Evolutionary conservation across 345 rosid species (phyloP), one percentile per base, ranked within the genome.

Genomic region (Salix brachista): DNA sequence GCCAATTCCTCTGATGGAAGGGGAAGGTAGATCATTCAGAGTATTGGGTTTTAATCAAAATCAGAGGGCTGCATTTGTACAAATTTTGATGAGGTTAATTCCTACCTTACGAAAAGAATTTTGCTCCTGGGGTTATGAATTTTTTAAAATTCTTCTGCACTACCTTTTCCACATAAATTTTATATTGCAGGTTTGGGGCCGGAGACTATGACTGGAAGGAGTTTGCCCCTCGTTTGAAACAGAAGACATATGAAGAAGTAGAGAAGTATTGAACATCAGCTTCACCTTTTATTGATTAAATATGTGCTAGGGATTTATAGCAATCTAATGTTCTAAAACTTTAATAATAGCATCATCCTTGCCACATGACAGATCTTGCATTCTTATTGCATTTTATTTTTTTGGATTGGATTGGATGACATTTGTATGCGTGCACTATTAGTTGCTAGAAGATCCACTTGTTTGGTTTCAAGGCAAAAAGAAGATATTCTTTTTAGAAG

Each of bases 1-100:
- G 72, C 93, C 97, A 39, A 72, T 83, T 85, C 98, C 99, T 76
- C 83, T 96, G 80, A 96, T 96, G 99, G 99, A 96, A 88, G 99
- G 99, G 62, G 99, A 94, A 83, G 98, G 99, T 65, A 89, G 90
- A 79, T 90, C 99, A 52, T 94, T 96, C 78, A 88, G 94, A 84
- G 98, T 96, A 32, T 79, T 96, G 69, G 98, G 99, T 67, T 96
- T 94, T 86, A 92, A 88, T 82, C 97, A 92, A 80, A 94, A 85
- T 78, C 97, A 94, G 87, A 92, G 99, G 86, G 97, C 97, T 71
- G 88, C 91, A 18, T 96, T 96, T 86, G 96, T 94, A 12, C 97
- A 96, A 83, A 86, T 92, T 56, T 77, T 96, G 84, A 92, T 94
- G 98, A 92, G 99, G 99, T 96, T 62, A 52, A 69, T 21, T 61